Base-by-base conservation (phyloP, 768 basidiomycete genomes). In the Gymnopilus dilepis region DNA sequence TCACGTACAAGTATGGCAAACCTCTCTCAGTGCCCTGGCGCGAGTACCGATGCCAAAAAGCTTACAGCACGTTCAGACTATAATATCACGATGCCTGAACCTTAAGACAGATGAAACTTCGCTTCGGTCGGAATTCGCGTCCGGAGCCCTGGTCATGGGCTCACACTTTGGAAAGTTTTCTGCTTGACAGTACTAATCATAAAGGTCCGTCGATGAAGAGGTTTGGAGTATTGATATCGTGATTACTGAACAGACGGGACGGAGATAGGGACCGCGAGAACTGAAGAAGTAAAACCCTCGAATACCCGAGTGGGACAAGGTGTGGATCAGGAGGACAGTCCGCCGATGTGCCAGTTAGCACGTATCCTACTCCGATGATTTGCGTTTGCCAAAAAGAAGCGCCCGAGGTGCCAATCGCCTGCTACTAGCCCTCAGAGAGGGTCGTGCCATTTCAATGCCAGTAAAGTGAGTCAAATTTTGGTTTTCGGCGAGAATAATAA, bases 351-450 rank as follows among this genome's bases (percentile, higher is more conserved):
- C 31, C 40, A 9, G 40, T 13, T 26, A 24, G 13, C 22, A 24
- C 11, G 43, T 28, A 47, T 24, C 40, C 26, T 47, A 24, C 24
- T 26, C 42, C 17, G 13, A 56, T 31, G 19, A 22, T 21, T 37
- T 42, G 52, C 40, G 15, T 34, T 57, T 26, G 19, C 4, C 21
- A 45, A 3, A 34, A 58, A 43, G 30, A 58, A 58, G 56, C 56
- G 56, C 56, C 56, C 56, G 24, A 26, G 38, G 54, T 17, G 54
- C 38, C n/a, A 4, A 21, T n/a, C n/a, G n/a, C n/a, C n/a, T n/a
- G n/a, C n/a, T n/a, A n/a, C n/a, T n/a, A n/a, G n/a, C n/a, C n/a
- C n/a, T n/a, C n/a, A n/a, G n/a, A n/a, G n/a, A n/a, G n/a, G n/a
- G n/a, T n/a, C n/a, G n/a, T n/a, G n/a, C n/a, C n/a, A n/a, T n/a